Conservation (phyloP, 2,329 filamentous ascomycete genomes). For the Pestalotiopsis sp. region DNA sequence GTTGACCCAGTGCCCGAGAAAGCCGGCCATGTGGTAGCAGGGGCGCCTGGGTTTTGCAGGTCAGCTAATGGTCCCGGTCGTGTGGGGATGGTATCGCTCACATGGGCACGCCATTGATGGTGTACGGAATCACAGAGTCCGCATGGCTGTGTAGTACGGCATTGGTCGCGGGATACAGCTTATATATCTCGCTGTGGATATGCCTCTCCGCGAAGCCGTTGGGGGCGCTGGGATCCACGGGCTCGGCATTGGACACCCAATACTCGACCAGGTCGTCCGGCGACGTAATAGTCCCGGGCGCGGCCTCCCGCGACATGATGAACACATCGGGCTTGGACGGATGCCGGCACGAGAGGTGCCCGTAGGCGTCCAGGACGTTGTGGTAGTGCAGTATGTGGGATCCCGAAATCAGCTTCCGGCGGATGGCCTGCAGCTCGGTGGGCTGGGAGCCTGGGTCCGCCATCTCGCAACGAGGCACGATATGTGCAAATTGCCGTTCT, state of each 20-base stretch:
- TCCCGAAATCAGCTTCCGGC: conserved; percentile 40
- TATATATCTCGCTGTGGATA: conserved; percentile 51
- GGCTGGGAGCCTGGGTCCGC: conserved; percentile 3
- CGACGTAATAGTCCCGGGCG: conserved; percentile 48
- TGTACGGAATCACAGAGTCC: conserved; percentile 43
- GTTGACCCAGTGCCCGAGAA: conserved; percentile 37
- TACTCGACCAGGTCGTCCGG: conserved; percentile 49
- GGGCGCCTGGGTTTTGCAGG: conserved; percentile 25
- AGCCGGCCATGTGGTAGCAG: conserved; percentile 44
- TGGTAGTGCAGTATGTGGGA: conserved; percentile 56
- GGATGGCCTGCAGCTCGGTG: conserved; percentile 1
- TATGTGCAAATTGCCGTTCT: background rate
- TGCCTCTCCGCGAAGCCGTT: conserved; percentile 44
- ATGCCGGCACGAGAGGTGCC: conserved; percentile 55
- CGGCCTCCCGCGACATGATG: conserved; percentile 48
- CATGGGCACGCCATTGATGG: conserved; percentile 40
- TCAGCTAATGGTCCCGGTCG: background rate
- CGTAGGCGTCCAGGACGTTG: conserved; percentile 54
- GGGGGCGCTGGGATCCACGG: conserved; percentile 39
- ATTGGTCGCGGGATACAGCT: conserved; percentile 38
- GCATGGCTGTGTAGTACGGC: conserved; percentile 48
- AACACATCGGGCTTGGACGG: conserved; percentile 46
- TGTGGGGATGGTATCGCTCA: background rate
- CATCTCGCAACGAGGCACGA: background rate
- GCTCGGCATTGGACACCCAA: conserved; percentile 39